phyloP scores from a whole-genome alignment of 768 basidiomycete species.

The Cystobasidium tubakii region DNA sequence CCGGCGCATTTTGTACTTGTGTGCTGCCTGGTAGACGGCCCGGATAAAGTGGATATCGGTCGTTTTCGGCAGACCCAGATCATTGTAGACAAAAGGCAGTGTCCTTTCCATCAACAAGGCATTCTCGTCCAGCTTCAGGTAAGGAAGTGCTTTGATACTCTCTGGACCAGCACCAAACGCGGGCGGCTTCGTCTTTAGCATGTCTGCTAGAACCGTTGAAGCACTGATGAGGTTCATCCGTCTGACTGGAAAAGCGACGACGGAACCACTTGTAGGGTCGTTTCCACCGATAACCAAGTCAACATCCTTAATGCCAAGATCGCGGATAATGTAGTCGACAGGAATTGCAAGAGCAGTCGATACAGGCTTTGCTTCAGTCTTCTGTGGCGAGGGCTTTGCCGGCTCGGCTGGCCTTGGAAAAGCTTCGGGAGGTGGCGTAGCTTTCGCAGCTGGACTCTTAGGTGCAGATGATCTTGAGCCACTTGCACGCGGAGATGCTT shows the following conservation, averaged over 20 bases:
- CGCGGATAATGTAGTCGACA: not conserved
- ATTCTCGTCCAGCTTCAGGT: conserved; percentile 7
- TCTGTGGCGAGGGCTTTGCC: not conserved
- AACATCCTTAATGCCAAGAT: not conserved
- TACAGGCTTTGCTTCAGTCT: not conserved
- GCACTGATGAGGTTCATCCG: not conserved
- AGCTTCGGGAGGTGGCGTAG: not conserved
- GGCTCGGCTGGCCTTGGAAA: not conserved
- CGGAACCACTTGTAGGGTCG: not conserved
- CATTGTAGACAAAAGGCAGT: not conserved
- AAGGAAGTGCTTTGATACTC: not conserved
- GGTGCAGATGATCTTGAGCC: not conserved
- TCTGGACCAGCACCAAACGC: not conserved
- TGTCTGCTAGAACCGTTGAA: not conserved
- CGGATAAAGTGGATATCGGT: conserved; percentile 7
- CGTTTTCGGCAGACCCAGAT: not conserved
- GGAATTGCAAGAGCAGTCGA: not conserved
- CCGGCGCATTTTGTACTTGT: conserved; percentile 4
- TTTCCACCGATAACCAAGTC: not conserved
- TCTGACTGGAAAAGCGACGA: conserved; percentile 14
- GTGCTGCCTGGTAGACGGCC: conserved; percentile 1
- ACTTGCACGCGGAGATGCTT: not conserved
- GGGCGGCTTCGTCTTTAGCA: not conserved
- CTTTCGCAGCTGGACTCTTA: not conserved
- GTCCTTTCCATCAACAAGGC: conserved; percentile 2